These are phyloP conservation scores for Dictyostelium firmibasis DNA, from an alignment of 78 protist genomes.

Conservation along the genomic window DNA sequence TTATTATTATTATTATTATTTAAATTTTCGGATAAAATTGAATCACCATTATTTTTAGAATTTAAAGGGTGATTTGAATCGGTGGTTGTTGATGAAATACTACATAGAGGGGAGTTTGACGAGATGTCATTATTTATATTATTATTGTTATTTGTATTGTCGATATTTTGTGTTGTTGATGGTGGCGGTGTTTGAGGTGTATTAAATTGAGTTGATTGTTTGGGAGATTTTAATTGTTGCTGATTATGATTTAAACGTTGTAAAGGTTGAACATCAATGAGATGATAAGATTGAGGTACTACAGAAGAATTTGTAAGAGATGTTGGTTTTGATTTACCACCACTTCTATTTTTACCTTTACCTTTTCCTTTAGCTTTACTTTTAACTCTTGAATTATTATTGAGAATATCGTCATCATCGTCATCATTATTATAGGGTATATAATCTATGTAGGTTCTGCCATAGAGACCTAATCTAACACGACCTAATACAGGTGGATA, in stretches of 20 bases:
- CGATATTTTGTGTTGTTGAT: neutral
- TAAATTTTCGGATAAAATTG: neutral
- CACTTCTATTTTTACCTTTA: neutral
- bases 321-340: conserved; percentile 8
- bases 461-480: conserved; percentile 38
- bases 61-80: neutral
- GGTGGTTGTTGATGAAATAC: neutral
- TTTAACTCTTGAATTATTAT: neutral
- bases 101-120: neutral
- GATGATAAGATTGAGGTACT: neutral
- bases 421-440: conserved; percentile 22
- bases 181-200: neutral
- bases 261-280: neutral
- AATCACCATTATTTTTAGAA: neutral
- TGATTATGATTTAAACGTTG: neutral
- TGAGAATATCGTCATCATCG: neutral
- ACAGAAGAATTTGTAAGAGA: neutral
- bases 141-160: neutral
- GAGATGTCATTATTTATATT: neutral
- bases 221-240: no score
- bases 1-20: neutral
- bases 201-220: neutral
- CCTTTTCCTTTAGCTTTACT: neutral
- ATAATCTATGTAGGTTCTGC: conserved; percentile 57
- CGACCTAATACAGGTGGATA: conserved; percentile 61